Percentiles rank a stretch among this genome's conserved stretches.
Conservation (phyloP, 2,329 filamentous ascomycete species). For the Leptoxyphium fumago region DNA sequence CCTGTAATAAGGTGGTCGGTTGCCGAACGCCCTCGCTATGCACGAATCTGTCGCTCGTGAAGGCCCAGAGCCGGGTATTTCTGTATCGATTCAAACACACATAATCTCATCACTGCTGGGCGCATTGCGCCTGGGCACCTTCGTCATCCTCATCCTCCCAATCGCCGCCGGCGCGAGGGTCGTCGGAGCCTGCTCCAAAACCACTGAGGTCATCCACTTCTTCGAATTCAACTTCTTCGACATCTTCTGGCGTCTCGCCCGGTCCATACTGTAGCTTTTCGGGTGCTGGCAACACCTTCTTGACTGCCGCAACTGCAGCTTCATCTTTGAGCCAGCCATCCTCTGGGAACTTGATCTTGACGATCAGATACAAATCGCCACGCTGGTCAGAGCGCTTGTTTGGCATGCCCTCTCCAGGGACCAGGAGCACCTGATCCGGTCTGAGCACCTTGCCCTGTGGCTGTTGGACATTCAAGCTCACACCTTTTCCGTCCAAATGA, state of each 20-base stretch:
- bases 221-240: constrained; percentile 73
- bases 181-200: constrained; percentile 59
- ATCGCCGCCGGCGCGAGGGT: constrained; percentile 52
- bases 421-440: constrained; percentile 72
- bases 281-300: constrained; percentile 55
- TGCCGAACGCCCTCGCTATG: neutral
- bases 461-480: constrained; percentile 62
- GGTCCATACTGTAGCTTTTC: constrained; percentile 1
- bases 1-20: neutral
- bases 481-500: constrained; percentile 85
- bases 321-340: constrained; percentile 64
- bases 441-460: constrained; percentile 59
- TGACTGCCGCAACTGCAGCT: constrained; percentile 53
- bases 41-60: neutral
- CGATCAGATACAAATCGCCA: constrained; percentile 75
- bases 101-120: constrained; percentile 44
- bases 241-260: constrained; percentile 39
- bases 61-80: neutral
- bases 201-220: constrained; percentile 71
- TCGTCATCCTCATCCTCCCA: constrained; percentile 58
- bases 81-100: neutral
- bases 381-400: constrained; percentile 68
- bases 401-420: constrained; percentile 88
- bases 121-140: constrained; percentile 51
- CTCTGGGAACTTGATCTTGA: constrained; percentile 79